Conservation (phyloP, 768 basidiomycete species). For the Trametes coccinea region DNA sequence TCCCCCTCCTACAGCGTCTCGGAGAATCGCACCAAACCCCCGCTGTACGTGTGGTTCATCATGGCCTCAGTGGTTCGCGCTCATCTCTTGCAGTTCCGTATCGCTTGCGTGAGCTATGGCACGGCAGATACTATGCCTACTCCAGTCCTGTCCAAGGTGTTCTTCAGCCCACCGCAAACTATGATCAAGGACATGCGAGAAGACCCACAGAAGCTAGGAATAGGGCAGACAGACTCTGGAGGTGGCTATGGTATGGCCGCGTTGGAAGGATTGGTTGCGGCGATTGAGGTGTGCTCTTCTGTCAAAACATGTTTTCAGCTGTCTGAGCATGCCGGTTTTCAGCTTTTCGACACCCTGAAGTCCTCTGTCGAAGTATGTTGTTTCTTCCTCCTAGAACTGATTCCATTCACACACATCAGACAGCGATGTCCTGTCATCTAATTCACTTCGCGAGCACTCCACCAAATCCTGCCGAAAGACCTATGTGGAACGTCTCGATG, state of each 20-base stretch:
- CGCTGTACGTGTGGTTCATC: constrained; percentile 34
- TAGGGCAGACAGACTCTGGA: constrained; percentile 54
- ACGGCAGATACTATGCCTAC: constrained; percentile 53
- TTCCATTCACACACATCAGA: constrained; percentile 7
- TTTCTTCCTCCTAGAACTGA: not conserved
- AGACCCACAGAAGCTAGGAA: constrained; percentile 50
- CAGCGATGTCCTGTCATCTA: constrained; percentile 33
- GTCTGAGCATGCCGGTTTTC: constrained; percentile 25
- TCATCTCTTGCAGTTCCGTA: constrained; percentile 34
- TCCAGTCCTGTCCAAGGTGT: constrained; percentile 57
- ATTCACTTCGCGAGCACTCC: constrained; percentile 61
- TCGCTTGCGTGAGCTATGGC: constrained; percentile 66
- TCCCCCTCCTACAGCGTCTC: constrained; percentile 53
- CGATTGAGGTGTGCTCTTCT: constrained; percentile 28
- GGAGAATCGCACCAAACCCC: constrained; percentile 39
- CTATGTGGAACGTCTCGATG: constrained; percentile 49
- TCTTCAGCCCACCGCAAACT: constrained; percentile 47
- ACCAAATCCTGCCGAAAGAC: constrained; percentile 56
- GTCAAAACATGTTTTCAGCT: not conserved
- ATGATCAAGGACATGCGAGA: constrained; percentile 48
- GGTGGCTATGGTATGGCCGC: constrained; percentile 56
- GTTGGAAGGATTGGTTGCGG: constrained; percentile 69
- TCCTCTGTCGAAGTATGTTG: constrained; percentile 12
- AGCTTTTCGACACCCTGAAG: constrained; percentile 42
- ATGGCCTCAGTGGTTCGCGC: not conserved